These are phyloP conservation scores for Lachnellula cervina DNA, from an alignment of 2,329 filamentous ascomycete genomes.

Conservation along the genomic window DNA sequence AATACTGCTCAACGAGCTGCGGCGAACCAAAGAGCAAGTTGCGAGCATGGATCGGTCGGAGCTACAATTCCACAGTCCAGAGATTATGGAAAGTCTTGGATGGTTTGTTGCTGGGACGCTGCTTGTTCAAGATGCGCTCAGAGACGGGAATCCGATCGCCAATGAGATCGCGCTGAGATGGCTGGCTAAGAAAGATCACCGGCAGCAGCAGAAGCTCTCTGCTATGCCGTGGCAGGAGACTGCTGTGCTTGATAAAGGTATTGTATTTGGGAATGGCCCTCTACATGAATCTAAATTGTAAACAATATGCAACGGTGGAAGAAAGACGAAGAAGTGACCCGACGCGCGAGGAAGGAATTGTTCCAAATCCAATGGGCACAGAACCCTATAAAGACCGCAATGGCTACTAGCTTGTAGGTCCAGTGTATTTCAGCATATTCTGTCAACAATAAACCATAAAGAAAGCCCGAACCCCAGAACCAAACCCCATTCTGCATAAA, in stretches of 20 bases:
- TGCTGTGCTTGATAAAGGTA: neutral
- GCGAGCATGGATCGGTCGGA: constrained; percentile 22
- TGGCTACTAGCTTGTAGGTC: too few relatives aligned
- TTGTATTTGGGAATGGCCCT: constrained; percentile 15
- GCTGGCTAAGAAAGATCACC: neutral
- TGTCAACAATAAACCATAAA: too few relatives aligned
- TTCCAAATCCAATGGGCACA: too few relatives aligned
- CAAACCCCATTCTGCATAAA: too few relatives aligned
- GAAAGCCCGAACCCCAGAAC: too few relatives aligned
- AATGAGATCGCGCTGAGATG: neutral
- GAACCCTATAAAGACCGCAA: too few relatives aligned
- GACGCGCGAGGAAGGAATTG: too few relatives aligned
- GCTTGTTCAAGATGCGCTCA: constrained; percentile 31
- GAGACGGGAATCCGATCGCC: constrained; percentile 26
- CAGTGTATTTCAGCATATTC: too few relatives aligned
- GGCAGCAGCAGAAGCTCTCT: neutral
- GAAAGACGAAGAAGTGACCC: too few relatives aligned
- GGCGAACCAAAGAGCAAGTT: constrained; percentile 12
- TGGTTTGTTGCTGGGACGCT: constrained; percentile 31
- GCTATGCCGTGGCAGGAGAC: neutral
- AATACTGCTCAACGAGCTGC: constrained; percentile 11
- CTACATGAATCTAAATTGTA: neutral
- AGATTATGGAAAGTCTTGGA: constrained; percentile 29
- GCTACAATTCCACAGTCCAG: constrained; percentile 29
- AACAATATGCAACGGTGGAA: too few relatives aligned